Base-by-base conservation (phyloP, 73 alveolate genomes). In the Durusdinium trenchii region DNA sequence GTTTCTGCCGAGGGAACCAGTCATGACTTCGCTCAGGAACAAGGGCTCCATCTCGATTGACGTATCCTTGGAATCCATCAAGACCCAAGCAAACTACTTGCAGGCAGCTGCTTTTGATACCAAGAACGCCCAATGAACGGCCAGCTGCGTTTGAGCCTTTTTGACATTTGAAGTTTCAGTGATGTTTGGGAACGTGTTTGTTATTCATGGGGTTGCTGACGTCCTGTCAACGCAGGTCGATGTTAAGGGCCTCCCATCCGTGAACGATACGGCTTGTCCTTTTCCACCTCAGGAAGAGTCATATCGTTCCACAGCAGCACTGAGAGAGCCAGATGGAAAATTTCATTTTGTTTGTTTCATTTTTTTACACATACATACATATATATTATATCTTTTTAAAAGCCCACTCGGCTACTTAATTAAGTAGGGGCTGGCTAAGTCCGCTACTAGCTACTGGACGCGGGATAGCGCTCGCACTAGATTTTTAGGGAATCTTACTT, bases 11-110 rank as follows among this genome's bases (percentile, higher is more conserved):
- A 60, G 30, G 73, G 18, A 60, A 60, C 60, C 60, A n/a, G n/a
- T n/a, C n/a, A n/a, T n/a, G n/a, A n/a, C 52, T 12, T 50, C 18
- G 20, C 84, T 28, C 54, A 87, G 97, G 71, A 54, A 67, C 46
- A 90, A 90, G 35, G 43, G 69, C 46, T 32, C 97, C 6, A 43
- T 90, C 51, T 23, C 86, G 18, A 75, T 90, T 40, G 97, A 90
- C 57, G 32, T 90, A 16, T 48, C 78, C 12, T 57, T 90, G 28
- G 71, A 90, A 50, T 79, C 86, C 51, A 90, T 90, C 50, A 40
- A 64, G 46, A 90, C 87, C 45, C 64, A 54, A 30, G 48, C 36
- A n/a, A 36, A 64, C 87, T 90, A 35, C 42, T 43, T 90, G 71
- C 97, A 90, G 97, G 97, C 75, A 2, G 62, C 35, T 12, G 35